Percentiles rank a stretch among this genome's conserved stretches.
These are phyloP conservation scores for Paecilomyces variotii DNA, from an alignment of 2,329 filamentous ascomycete species.

Conservation along the genomic window DNA sequence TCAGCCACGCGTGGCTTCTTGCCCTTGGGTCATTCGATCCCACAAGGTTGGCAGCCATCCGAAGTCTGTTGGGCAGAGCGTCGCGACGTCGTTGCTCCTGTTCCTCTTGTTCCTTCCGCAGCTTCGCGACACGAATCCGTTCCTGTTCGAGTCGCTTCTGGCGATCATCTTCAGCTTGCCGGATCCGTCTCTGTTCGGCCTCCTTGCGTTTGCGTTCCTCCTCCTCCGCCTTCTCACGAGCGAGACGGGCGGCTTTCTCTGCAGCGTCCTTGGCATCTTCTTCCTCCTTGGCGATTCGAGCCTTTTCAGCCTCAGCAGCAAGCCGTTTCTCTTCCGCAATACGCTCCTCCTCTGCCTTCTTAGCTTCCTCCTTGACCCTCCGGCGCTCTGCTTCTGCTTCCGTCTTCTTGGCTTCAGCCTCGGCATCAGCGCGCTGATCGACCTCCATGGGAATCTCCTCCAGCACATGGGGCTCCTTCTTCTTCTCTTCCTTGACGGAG, in stretches of 20 bases:
- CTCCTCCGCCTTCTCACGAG: constrained; percentile 36
- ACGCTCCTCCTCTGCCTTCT: constrained; percentile 24
- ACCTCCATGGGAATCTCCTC: constrained; percentile 23
- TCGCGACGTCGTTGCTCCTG: constrained; percentile 39
- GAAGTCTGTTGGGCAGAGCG: constrained; percentile 38
- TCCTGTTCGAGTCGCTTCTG: constrained; percentile 36
- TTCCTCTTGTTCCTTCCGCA: constrained; percentile 37
- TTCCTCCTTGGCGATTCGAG: constrained; percentile 25
- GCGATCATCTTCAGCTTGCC: constrained; percentile 40
- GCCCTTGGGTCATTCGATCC: constrained; percentile 35
- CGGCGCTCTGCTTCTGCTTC: constrained; percentile 11
- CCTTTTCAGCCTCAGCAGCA: constrained; percentile 22
- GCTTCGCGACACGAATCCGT: constrained; percentile 33
- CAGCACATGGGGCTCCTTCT: constrained; percentile 17
- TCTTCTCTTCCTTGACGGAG: constrained; percentile 24
- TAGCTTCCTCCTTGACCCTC: constrained; percentile 11
- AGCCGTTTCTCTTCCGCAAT: constrained; percentile 21
- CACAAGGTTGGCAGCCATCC: constrained; percentile 37
- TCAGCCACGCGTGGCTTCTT: constrained; percentile 36
- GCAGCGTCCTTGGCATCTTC: constrained; percentile 14
- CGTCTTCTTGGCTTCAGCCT: constrained; percentile 11
- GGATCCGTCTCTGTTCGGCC: constrained; percentile 34
- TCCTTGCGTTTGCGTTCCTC: constrained; percentile 35
- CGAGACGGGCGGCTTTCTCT: constrained; percentile 25
- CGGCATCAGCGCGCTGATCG: constrained; percentile 11